These are phyloP conservation scores for Neurospora sp. DNA, from an alignment of 495 filamentous ascomycete genomes.

Conservation along the genomic window DNA sequence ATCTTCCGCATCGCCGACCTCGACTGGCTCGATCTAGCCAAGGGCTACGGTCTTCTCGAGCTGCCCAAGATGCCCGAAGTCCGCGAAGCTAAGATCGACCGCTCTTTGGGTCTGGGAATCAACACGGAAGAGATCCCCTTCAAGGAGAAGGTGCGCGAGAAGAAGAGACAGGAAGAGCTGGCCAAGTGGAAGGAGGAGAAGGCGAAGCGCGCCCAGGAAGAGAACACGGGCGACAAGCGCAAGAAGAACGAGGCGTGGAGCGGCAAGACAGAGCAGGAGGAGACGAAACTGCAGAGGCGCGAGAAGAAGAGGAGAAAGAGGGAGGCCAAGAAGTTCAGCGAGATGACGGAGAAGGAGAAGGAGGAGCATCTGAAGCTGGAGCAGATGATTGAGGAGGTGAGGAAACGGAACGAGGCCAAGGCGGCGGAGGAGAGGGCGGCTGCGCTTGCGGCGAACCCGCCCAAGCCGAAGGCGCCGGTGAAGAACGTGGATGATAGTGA, in stretches of 20 bases:
- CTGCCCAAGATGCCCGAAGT: constrained; percentile 94
- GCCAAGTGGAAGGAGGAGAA: constrained; percentile 21
- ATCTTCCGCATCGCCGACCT: constrained; percentile 81
- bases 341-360: constrained; percentile 66
- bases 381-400: constrained; percentile 61
- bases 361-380: constrained; percentile 60
- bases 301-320: constrained; percentile 66
- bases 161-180: constrained; percentile 46
- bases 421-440: constrained; percentile 22
- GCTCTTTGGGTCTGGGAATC: constrained; percentile 73
- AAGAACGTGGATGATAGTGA: constrained; percentile 10
- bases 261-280: constrained; percentile 61
- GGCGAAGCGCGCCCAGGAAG: constrained; percentile 13
- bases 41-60: constrained; percentile 69
- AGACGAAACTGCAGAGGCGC: constrained; percentile 52
- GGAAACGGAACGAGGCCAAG: constrained; percentile 43
- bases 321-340: constrained; percentile 55
- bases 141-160: constrained; percentile 68
- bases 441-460: constrained; percentile 48
- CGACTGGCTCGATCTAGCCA: constrained; percentile 72
- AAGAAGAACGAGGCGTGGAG: constrained; percentile 70
- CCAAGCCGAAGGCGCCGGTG: constrained; percentile 30
- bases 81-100: constrained; percentile 55
- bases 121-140: constrained; percentile 60
- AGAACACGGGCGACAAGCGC: constrained; percentile 27